Base-by-base conservation (phyloP, 805 yeast genomes). In the Candida saitoana region DNA sequence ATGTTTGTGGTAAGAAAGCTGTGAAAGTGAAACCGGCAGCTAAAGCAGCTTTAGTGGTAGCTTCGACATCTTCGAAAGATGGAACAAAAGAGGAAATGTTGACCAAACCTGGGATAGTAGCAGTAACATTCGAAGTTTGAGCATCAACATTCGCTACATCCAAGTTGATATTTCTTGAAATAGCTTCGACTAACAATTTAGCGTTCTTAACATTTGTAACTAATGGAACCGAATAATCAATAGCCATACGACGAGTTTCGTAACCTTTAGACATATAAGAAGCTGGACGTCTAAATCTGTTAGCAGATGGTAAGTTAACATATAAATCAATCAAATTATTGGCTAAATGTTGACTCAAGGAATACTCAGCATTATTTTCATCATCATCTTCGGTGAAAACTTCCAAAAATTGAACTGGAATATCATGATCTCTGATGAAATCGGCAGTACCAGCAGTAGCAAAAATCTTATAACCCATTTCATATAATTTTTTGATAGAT, bases 401-500 rank as follows among this genome's bases (percentile, higher is more conserved):
- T 71, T 93, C 99, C 63, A 93, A 78, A 69, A 88, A 95, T 69
- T 89, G 90, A 46, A 93, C 97, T 41, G 97, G 96, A 50, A 93
- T 76, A 39, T 82, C 85, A 63, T 93, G 96, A 67, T 93, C 99
- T 63, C 87, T 88, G 57, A 93, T 82, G 72, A 93, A 93, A 67
- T 93, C 99, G 50, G 98, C 96, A 51, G 99, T 93, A 74, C 99
- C 99, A 20, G 98, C 88, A 50, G 99, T 93, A 34, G 98, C 99
- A 69, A 89, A 95, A 56, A 93, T 72, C 57, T 84, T 83, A 77
- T 74, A 93, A 45, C 96, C 98, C 65, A 87, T 68, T 62, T 86
- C 87, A 64, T 81, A 73, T 46, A 93, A 73, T 61, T 81, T 85
- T 65, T 75, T 74, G 52, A 93, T 88, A 20, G 91, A 77, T 41